These are phyloP conservation scores for Metarhizium brunneum DNA, from an alignment of 2,329 filamentous ascomycete species.

Conservation along the genomic window DNA sequence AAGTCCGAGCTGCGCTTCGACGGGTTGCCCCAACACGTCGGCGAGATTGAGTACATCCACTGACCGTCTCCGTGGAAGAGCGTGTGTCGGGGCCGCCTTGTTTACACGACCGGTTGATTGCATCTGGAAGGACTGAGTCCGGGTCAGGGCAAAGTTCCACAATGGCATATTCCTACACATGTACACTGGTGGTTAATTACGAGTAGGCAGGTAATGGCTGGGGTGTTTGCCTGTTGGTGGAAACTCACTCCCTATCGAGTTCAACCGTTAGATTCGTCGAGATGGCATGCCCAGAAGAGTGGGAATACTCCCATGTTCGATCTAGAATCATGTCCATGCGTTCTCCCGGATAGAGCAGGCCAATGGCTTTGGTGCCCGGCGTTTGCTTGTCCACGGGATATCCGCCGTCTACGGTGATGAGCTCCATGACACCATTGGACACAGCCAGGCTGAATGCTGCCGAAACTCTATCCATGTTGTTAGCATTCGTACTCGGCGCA, in stretches of 20 bases:
- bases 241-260: constrained; percentile 10
- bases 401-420: constrained; percentile 13
- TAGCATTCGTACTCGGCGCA: neutral
- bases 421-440: constrained; percentile 6
- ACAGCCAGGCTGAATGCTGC: constrained; percentile 5
- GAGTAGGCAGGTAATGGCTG: no score
- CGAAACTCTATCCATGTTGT: constrained; percentile 1
- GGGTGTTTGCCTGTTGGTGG: no score
- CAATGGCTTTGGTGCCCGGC: constrained; percentile 8
- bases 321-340: constrained; percentile 11
- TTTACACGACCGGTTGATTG: neutral
- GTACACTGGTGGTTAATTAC: neutral
- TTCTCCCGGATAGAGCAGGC: constrained; percentile 14
- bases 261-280: constrained; percentile 4
- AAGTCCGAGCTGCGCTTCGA: neutral
- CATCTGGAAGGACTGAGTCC: constrained; percentile 11
- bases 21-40: neutral
- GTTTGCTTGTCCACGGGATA: constrained; percentile 5
- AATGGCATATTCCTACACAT: constrained; percentile 13
- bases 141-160: constrained; percentile 12
- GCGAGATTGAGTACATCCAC: constrained; percentile 2
- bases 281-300: no score
- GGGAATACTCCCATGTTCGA: neutral
- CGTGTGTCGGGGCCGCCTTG: neutral
- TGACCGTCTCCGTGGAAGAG: neutral